Evolutionary conservation across 345 rosid genomes (phyloP), one percentile per base, ranked within the genome.

Genomic region (Hibiscus syriacus): DNA sequence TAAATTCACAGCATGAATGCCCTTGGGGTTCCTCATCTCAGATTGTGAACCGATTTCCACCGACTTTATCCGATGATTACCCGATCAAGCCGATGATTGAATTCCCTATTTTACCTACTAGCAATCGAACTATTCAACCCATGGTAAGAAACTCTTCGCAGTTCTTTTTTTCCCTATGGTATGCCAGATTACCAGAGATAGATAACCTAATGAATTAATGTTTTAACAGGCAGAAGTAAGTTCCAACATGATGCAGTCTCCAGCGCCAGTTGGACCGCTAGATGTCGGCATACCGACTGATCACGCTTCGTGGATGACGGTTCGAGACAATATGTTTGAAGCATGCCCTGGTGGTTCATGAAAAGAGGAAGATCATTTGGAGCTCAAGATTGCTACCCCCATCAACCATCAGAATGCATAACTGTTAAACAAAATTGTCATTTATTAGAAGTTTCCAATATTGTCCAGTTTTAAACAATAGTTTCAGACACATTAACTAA

Each of bases 41-140:
- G 39, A 22, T 71, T 55, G 23, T 32, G 20, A 54, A 62, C 50
- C 70, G 25, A 14, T 66, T 63, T 16, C 79, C 78, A 17, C 50
- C 26, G 52, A 71, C 59, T 50, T 54, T 68, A 70, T 30, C 55
- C 65, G 73, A 73, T 11, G 56, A 48, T 27, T 36, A 74, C 20
- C 49, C 16, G 5, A 23, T 26, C 22, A 22, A 0, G 30, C 52
- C 52, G 7, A 16, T 32, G 36, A 11, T 39, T 3, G 52, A 60
- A 38, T 34, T 50, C 2, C 10, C 23, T 29, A 23, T 39, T 49
- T 61, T 25, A 11, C 17, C 9, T 12, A 17, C 30, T 16, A 27
- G 29, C 55, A 38, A 68, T 43, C 36, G 26, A n/a, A 49, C 25
- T 14, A 25, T 55, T 13, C 63, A 38, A 23, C 43, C 4, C 26